Evolutionary conservation across 1,284 basidiomycete genomes (phyloP).

Genomic region (Calocybe gambosa): DNA sequence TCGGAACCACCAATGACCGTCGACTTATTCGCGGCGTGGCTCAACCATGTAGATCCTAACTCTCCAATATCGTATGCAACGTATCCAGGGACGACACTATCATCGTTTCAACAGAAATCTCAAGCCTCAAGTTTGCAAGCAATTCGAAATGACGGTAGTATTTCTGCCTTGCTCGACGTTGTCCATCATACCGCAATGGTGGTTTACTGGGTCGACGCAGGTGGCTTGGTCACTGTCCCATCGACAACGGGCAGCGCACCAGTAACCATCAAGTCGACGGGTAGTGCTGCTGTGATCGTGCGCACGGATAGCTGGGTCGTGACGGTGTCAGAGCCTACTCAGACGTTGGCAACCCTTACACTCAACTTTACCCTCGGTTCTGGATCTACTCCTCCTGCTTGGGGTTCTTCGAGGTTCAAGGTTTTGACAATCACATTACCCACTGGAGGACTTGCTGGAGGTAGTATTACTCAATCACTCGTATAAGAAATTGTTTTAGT

Average conservation of each 20-base stretch:
- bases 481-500: conserved; percentile 2
- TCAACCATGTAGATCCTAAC: conserved; percentile 35
- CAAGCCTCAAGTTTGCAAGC: conserved; percentile 24
- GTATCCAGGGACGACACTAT: conserved; percentile 42
- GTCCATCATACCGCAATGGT: conserved; percentile 32
- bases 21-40: conserved; percentile 57
- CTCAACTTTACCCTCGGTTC: conserved; percentile 18
- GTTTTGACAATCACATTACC: conserved; percentile 23
- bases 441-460: conserved; percentile 32
- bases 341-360: conserved; percentile 25
- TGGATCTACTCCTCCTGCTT: conserved; percentile 8
- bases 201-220: conserved; percentile 38
- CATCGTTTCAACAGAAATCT: conserved; percentile 28
- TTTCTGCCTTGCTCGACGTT: conserved; percentile 38
- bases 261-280: conserved; percentile 35
- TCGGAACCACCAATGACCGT: conserved; percentile 43
- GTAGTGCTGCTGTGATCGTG: conserved; percentile 40
- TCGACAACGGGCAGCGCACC: conserved; percentile 20
- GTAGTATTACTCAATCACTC: conserved; percentile 29
- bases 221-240: conserved; percentile 27
- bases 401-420: conserved; percentile 20
- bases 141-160: conserved; percentile 36
- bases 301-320: conserved; percentile 35
- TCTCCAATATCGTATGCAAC: conserved; percentile 44
- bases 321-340: conserved; percentile 54